A percentile compares a stretch with the other conserved stretches of the same genome.
Conservation (phyloP, 2,329 filamentous ascomycete genomes). For the Penicillium sclerotigenum region DNA sequence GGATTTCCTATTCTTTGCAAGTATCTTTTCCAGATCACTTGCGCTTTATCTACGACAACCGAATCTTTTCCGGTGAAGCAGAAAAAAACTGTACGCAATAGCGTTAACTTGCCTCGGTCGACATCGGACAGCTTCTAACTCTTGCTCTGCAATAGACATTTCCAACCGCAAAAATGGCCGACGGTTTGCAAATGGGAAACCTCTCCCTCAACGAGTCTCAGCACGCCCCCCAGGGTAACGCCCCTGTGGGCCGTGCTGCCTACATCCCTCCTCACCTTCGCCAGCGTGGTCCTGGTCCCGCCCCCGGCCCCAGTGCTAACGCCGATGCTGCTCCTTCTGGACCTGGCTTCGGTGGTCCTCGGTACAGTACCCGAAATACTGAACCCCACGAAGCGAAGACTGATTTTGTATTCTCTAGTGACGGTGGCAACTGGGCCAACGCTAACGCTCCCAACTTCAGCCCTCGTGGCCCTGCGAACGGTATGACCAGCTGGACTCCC, state of each 20-base stretch:
- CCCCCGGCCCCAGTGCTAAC: constrained; percentile 15
- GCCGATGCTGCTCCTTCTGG: constrained; percentile 38
- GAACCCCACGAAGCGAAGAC: constrained; percentile 2
- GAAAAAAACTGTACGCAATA: constrained; percentile 14
- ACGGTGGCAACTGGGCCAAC: constrained; percentile 51
- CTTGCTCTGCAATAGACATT: constrained; percentile 4
- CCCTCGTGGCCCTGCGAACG: constrained; percentile 41
- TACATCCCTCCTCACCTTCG: constrained; percentile 67
- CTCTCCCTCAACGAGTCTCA: constrained; percentile 58
- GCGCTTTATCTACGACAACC: constrained; percentile 8
- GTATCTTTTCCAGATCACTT: constrained; percentile 10
- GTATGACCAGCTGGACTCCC: constrained; percentile 39
- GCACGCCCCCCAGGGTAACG: constrained; percentile 51
- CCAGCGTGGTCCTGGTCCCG: constrained; percentile 29
- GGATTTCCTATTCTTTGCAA: constrained; percentile 7
- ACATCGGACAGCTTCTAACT: constrained; percentile 11
- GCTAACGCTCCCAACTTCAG: constrained; percentile 59
- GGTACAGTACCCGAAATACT: constrained; percentile 28
- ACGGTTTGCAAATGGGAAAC: constrained; percentile 41
- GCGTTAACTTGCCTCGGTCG: not conserved
- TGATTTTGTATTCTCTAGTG: constrained; percentile 23
- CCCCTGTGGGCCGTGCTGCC: constrained; percentile 55
- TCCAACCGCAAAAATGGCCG: constrained; percentile 37
- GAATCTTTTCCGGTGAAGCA: constrained; percentile 15
- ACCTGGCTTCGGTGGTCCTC: constrained; percentile 35